A percentile compares a stretch with the other conserved stretches of the same genome.
Conservation (phyloP, 2,329 filamentous ascomycete genomes). For the Trichoderma sp. region DNA sequence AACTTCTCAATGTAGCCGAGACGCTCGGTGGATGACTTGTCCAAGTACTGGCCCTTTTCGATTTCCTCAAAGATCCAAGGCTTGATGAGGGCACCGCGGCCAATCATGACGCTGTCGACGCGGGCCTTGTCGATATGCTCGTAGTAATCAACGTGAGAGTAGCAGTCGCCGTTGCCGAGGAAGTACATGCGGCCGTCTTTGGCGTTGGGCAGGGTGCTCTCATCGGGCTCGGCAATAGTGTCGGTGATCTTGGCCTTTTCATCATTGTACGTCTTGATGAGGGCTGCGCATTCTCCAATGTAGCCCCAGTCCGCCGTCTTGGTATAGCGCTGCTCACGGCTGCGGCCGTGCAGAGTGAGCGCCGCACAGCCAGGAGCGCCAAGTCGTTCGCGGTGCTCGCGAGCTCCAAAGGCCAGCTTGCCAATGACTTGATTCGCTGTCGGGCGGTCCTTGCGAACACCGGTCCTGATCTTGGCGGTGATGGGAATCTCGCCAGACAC, state of each 20-base stretch:
- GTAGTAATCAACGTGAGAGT: slow-evolving; percentile 87
- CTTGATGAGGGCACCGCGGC: slow-evolving; percentile 93
- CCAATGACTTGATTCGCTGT: slow-evolving; percentile 82
- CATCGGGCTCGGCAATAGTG: slow-evolving; percentile 77
- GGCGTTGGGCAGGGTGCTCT: slow-evolving; percentile 69
- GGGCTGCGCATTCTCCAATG: slow-evolving; percentile 83
- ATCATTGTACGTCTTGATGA: slow-evolving; percentile 79
- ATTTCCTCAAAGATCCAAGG: slow-evolving; percentile 99
- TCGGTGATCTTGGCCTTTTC: slow-evolving; percentile 70
- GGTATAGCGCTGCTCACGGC: slow-evolving; percentile 92
- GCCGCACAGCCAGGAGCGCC: slow-evolving; percentile 87
- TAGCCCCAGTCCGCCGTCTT: slow-evolving; percentile 92
- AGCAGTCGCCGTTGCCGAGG: slow-evolving; percentile 95
- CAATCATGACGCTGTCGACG: slow-evolving; percentile 96
- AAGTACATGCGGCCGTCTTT: slow-evolving; percentile 79
- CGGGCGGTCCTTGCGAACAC: slow-evolving; percentile 77
- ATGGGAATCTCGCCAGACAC: slow-evolving; percentile 91
- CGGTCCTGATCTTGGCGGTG: slow-evolving; percentile 92
- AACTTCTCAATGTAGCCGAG: slow-evolving; percentile 87
- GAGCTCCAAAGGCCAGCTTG: slow-evolving; percentile 78
- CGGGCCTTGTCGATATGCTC: slow-evolving; percentile 74
- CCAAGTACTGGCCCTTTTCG: slow-evolving; percentile 85
- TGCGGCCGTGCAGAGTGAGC: slow-evolving; percentile 93
- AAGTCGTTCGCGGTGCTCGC: slow-evolving; percentile 69
- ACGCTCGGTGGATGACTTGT: slow-evolving; percentile 89